Evolutionary conservation across 345 rosid genomes (phyloP).

Genomic region (Eucalyptus viminalis): DNA sequence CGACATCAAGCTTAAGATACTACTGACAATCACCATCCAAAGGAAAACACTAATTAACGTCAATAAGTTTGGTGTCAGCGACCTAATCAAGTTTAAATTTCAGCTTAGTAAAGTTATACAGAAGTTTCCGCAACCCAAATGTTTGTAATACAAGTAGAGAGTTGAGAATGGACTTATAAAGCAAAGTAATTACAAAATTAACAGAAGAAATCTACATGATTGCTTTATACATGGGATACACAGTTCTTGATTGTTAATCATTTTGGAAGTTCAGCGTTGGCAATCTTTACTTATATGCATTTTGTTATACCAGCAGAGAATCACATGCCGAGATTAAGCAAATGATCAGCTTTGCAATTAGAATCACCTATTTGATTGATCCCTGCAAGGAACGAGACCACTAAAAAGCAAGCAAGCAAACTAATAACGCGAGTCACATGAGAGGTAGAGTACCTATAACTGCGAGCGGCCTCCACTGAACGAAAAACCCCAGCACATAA

Average conservation of each 20-base stretch:
- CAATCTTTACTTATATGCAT: background rate
- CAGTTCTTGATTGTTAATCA: background rate
- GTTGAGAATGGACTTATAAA: background rate
- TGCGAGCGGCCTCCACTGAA: slow-evolving; percentile 89
- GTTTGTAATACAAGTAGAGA: background rate
- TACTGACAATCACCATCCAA: background rate
- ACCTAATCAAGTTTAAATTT: background rate
- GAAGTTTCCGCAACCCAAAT: background rate
- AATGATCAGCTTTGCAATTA: background rate
- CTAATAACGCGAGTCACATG: background rate
- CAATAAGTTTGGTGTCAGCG: background rate
- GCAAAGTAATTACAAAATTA: background rate
- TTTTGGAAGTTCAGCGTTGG: background rate
- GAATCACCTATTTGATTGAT: background rate
- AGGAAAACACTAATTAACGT: background rate
- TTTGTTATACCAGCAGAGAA: background rate
- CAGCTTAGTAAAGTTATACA: background rate
- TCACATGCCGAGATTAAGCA: background rate
- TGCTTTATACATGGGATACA: background rate
- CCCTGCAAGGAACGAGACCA: background rate
- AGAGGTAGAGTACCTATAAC: slow-evolving; percentile 57
- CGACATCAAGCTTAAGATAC: background rate
- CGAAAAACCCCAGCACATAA: slow-evolving; percentile 72
- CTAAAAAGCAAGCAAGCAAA: background rate
- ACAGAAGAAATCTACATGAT: background rate